phyloP scores from a whole-genome alignment of 2,329 filamentous ascomycete species.

The Alternaria novae-zelandiae region DNA sequence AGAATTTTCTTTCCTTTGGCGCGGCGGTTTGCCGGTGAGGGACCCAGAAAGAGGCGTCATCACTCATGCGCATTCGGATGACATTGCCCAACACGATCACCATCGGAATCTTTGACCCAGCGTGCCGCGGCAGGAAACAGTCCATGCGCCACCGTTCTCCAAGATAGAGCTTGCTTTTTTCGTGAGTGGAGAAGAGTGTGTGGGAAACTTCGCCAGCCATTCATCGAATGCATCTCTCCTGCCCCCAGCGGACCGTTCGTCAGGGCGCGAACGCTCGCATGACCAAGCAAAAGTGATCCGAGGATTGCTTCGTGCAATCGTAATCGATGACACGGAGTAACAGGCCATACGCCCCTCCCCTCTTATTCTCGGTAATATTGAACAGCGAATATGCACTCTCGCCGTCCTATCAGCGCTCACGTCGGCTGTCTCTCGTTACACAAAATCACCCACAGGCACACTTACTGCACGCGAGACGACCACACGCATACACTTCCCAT shows the following conservation, averaged over 20 bases:
- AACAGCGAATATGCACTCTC: neutral
- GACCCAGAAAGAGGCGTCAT: conserved; percentile 4
- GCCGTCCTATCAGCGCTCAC: conserved; percentile 8
- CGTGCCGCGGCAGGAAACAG: neutral
- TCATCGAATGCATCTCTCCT: neutral
- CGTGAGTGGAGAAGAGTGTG: neutral
- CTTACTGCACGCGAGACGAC: conserved; percentile 9
- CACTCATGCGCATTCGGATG: conserved; percentile 8
- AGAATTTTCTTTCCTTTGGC: conserved; percentile 12
- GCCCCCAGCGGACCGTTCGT: neutral
- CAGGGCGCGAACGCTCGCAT: conserved; percentile 19
- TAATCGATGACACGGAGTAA: conserved; percentile 14
- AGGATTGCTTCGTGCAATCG: conserved; percentile 15
- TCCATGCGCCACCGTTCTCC: neutral
- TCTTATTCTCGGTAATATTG: conserved; percentile 2
- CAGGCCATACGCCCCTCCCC: conserved; percentile 1
- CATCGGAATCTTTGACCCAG: neutral
- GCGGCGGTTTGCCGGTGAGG: conserved; percentile 11
- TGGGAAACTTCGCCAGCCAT: neutral
- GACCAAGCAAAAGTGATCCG: conserved; percentile 20
- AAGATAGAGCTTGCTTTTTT: neutral
- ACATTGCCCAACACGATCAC: conserved; percentile 10
- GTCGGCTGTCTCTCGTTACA: conserved; percentile 4
- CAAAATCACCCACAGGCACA: neutral
- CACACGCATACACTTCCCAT: neutral